These are phyloP conservation scores for Haematococcus lacustris DNA, from an alignment of 139 green algal species.

Conservation along the genomic window DNA sequence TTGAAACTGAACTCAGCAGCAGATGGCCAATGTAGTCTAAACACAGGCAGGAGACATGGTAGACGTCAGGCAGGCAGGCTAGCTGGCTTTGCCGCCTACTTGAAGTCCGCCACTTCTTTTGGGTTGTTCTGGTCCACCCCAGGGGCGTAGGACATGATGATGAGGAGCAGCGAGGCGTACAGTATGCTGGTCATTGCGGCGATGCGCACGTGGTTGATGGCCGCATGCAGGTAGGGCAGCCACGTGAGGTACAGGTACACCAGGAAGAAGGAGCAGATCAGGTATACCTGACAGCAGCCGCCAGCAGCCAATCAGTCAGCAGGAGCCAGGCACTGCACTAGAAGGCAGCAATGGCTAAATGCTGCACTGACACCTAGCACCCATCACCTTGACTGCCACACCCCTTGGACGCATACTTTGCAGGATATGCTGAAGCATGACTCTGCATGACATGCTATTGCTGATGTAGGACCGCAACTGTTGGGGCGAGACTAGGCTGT, in stretches of 20 bases:
- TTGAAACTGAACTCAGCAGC: not conserved
- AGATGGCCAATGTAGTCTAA: not conserved
- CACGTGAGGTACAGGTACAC: constrained; percentile 14
- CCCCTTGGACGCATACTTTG: too few species aligned
- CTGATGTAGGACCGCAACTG: too few species aligned
- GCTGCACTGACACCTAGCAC: too few species aligned
- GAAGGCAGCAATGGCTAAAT: too few species aligned
- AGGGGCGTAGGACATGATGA: not conserved
- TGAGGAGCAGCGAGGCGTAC: not conserved
- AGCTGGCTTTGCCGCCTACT: too few species aligned
- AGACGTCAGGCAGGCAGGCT: not conserved
- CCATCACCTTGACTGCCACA: too few species aligned
- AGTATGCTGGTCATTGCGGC: not conserved
- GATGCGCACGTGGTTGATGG: not conserved
- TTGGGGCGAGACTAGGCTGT: too few species aligned
- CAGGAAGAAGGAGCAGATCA: constrained; percentile 9
- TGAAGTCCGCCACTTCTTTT: not conserved
- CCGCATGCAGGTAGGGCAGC: not conserved
- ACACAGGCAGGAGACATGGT: not conserved
- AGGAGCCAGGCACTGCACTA: too few species aligned
- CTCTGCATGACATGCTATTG: too few species aligned
- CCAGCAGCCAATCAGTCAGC: too few species aligned
- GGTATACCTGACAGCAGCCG: too few species aligned
- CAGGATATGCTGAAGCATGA: too few species aligned
- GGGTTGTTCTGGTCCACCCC: not conserved